These are phyloP conservation scores for Wickerhamiella cacticola DNA, from an alignment of 805 yeast species.

Conservation along the genomic window DNA sequence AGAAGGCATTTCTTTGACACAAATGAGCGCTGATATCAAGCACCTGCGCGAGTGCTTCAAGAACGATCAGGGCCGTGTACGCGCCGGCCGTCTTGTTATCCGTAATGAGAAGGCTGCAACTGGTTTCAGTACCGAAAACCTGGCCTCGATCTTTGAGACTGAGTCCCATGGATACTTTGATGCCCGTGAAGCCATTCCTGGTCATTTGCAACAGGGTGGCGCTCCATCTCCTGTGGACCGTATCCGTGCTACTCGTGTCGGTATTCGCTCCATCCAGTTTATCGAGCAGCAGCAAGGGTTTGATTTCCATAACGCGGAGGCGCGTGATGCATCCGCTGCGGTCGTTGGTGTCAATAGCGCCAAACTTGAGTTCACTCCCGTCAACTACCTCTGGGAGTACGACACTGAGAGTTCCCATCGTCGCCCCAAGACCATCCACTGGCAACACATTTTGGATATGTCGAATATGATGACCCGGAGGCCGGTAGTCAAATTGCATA, in stretches of 20 bases:
- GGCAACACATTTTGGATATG: conserved; percentile 64
- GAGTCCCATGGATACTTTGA: conserved; percentile 71
- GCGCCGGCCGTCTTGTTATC: conserved; percentile 75
- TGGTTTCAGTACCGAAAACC: conserved; percentile 67
- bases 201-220: conserved; percentile 97
- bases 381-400: conserved; percentile 66
- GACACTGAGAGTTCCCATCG: conserved; percentile 74
- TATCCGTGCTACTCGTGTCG: conserved; percentile 77
- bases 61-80: conserved; percentile 62
- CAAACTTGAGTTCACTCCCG: conserved; percentile 59
- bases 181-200: conserved; percentile 91
- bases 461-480: conserved; percentile 64
- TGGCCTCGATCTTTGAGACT: conserved; percentile 73
- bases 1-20: conserved; percentile 53
- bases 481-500: conserved; percentile 19
- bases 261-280: conserved; percentile 79
- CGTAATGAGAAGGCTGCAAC: conserved; percentile 75
- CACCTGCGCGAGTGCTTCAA: conserved; percentile 56
- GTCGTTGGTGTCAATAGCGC: conserved; percentile 77
- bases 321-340: conserved; percentile 32
- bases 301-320: conserved; percentile 13
- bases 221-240: conserved; percentile 91
- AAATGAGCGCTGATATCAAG: conserved; percentile 64
- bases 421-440: conserved; percentile 79
- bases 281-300: conserved; percentile 44